Evolutionary conservation across 257 asterid genomes (phyloP).

Genomic region (Scutellaria barbata): DNA sequence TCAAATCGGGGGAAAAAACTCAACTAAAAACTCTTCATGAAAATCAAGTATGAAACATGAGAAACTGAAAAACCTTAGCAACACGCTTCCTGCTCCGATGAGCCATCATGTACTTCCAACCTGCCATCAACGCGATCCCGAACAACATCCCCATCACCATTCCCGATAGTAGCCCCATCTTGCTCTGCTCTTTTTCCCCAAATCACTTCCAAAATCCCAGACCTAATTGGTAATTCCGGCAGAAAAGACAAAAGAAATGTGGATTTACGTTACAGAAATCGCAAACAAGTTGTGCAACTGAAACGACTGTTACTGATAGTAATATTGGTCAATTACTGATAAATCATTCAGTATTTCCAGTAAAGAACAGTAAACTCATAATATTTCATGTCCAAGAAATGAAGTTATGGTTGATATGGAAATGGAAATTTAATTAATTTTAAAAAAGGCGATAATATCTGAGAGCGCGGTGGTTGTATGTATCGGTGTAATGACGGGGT

Average conservation of each 20-base stretch:
- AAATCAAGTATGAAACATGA: background rate
- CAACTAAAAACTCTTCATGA: background rate
- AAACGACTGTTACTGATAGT: conserved; percentile 19
- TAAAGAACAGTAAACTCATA: conserved; percentile 30
- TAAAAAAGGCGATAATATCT: conserved; percentile 28
- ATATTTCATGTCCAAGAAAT: conserved; percentile 25
- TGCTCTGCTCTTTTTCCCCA: conserved; percentile 17
- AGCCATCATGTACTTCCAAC: conserved; percentile 82
- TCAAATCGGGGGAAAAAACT: background rate
- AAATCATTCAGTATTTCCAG: conserved; percentile 1
- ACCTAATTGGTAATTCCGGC: conserved; percentile 11
- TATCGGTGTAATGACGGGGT: conserved; percentile 22
- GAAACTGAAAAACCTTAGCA: conserved; percentile 66
- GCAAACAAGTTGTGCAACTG: conserved; percentile 28
- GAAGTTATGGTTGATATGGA: conserved; percentile 23
- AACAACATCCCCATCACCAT: conserved; percentile 77
- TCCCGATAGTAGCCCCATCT: conserved; percentile 92
- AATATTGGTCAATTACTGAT: background rate
- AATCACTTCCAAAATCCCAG: conserved; percentile 9
- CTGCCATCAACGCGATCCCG: conserved; percentile 92
- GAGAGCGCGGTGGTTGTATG: conserved; percentile 30
- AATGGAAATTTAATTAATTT: background rate
- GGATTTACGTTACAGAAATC: conserved; percentile 32
- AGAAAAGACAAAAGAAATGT: background rate
- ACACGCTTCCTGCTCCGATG: conserved; percentile 74